Base-by-base conservation (phyloP, 1,284 basidiomycete species). In the Ganoderma sinense region DNA sequence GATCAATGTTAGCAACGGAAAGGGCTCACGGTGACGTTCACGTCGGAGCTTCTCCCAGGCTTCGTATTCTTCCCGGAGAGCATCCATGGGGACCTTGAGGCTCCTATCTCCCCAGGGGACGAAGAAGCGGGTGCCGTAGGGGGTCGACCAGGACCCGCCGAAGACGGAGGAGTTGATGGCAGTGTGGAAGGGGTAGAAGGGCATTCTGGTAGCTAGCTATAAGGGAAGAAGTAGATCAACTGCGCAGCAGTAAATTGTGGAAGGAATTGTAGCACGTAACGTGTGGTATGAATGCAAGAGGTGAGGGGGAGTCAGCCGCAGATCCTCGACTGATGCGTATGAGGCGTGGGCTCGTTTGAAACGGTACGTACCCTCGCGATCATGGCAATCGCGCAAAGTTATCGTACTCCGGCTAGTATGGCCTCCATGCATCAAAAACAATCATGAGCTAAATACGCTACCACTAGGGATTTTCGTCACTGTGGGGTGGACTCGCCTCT, bases 111-210 rank as follows among this genome's bases (percentile, higher is more conserved):
- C 62, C 20, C 51, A 53, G 0, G 48, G n/a, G 62, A 55, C 23
- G 62, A 64, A 64, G 62, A 64, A 64, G 36, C 48, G 62, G 1
- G 62, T 55, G 36, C 36, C 36, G n/a, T 55, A 64, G 48, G 62
- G 62, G 1, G 51, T 64, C 48, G 62, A 39, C 62, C 51, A 64
- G 33, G 62, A 64, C 31, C 62, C 48, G 51, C 62, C 51, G 48
- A 26, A 13, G 48, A 51, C 48, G 11, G 11, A 26, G 23, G 48
- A 51, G 4, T 51, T 26, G 8, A 26, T 26, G 23, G 20, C 20
- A n/a, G 45, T 48, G 45, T n/a, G n/a, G 45, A 8, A 48, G 43
- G 16, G 6, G 43, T 48, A 23, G 23, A 23, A 26, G 10, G 33
- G 33, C 48, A 51, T 51, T 11, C 11, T 51, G 48, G 48, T 23